A percentile compares a stretch with the other conserved stretches of the same genome.
Evolutionary conservation across 768 basidiomycete genomes (phyloP).

Genomic region (Lactifluus subvellereus): DNA sequence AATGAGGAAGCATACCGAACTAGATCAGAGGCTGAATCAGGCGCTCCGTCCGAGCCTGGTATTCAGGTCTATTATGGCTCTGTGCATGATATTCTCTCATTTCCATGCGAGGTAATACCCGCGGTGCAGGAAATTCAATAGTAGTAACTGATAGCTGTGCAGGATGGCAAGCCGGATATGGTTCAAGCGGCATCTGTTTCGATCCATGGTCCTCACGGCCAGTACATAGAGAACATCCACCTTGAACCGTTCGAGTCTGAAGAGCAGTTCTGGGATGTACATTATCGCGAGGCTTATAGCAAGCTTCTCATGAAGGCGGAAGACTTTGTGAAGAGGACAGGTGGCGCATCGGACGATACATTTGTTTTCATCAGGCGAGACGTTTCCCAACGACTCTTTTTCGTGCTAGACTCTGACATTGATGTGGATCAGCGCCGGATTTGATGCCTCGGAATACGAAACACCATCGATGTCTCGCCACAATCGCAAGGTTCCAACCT

Average conservation of each 20-base stretch:
- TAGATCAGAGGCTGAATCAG: conserved; percentile 49
- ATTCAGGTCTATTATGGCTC: conserved; percentile 82
- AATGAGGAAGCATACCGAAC: conserved; percentile 81
- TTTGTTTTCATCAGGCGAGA: conserved; percentile 81
- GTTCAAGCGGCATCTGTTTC: conserved; percentile 85
- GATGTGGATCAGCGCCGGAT: conserved; percentile 61
- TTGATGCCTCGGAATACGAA: conserved; percentile 94
- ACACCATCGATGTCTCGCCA: conserved; percentile 88
- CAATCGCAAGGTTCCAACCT: conserved; percentile 77
- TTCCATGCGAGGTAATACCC: conserved; percentile 73
- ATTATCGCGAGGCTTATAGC: conserved; percentile 65
- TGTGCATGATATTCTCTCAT: conserved; percentile 89
- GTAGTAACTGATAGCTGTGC: conserved; percentile 12
- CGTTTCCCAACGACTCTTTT: background rate
- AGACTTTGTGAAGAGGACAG: conserved; percentile 64
- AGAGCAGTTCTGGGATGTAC: conserved; percentile 64
- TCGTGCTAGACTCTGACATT: conserved; percentile 6
- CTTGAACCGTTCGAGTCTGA: conserved; percentile 66
- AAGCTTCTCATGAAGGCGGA: conserved; percentile 59
- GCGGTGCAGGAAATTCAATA: background rate
- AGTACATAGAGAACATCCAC: conserved; percentile 84
- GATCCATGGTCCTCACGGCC: conserved; percentile 74
- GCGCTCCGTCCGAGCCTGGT: conserved; percentile 35
- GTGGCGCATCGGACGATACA: conserved; percentile 59
- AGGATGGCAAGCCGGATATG: conserved; percentile 77